Evolutionary conservation across 169 alveolate species (phyloP).

Genomic region (Cryptosporidium ubiquitum): DNA sequence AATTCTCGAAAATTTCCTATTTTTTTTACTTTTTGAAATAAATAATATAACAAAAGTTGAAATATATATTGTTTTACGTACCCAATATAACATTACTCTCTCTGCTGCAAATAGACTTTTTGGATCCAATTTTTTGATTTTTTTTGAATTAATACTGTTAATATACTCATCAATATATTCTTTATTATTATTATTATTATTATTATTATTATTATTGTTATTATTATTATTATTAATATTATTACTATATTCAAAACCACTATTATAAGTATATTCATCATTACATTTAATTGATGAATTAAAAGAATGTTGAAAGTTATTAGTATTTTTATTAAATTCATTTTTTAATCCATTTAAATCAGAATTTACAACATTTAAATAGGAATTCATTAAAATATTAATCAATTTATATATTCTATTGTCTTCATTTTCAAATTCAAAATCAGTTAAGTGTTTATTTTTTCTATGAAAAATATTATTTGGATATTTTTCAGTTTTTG

Average conservation of each 20-base stretch:
- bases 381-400: conserved; percentile 34
- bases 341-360: conserved; percentile 44
- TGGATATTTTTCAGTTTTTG: conserved; percentile 2
- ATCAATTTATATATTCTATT: not conserved
- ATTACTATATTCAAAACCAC: not conserved
- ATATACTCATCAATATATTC: conserved; percentile 43
- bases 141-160: conserved; percentile 14
- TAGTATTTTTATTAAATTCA: conserved; percentile 16
- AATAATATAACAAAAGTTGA: conserved; percentile 75
- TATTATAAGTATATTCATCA: not conserved
- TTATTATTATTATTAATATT: conserved; percentile 13
- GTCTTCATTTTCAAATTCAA: not conserved
- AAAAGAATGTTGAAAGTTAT: not conserved
- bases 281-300: not conserved
- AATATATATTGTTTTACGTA: conserved; percentile 78
- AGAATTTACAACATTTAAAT: conserved; percentile 10
- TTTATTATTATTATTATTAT: conserved; percentile 38
- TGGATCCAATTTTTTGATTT: conserved; percentile 81
- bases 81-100: conserved; percentile 83
- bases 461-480: not conserved
- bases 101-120: conserved; percentile 84
- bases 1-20: not conserved
- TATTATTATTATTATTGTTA: conserved; percentile 43
- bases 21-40: conserved; percentile 60
- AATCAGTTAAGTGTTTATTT: not conserved